Percentiles rank a stretch among this genome's conserved stretches.
phyloP scores from a whole-genome alignment of 768 basidiomycete species.

The Hysterangium stoloniferum region DNA sequence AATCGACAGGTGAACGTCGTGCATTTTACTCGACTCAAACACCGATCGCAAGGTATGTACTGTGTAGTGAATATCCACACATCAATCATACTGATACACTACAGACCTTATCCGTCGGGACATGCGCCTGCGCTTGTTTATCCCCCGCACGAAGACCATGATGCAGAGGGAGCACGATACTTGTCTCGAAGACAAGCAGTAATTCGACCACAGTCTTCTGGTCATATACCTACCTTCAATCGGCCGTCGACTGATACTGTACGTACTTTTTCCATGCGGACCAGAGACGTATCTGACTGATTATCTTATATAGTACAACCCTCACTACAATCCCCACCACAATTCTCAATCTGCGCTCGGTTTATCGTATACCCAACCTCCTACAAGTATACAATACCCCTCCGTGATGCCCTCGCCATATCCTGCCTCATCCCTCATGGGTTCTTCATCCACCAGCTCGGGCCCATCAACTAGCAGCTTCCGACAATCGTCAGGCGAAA shows the following conservation, averaged over 20 bases:
- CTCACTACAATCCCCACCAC: no score
- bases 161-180: not conserved
- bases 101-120: not conserved
- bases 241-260: slow-evolving; percentile 17
- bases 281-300: no score
- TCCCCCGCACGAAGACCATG: slow-evolving; percentile 11
- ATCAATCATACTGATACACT: no score
- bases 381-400: slow-evolving; percentile 46
- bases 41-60: not conserved
- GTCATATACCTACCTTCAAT: slow-evolving; percentile 6
- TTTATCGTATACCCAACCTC: slow-evolving; percentile 25
- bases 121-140: not conserved
- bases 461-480: slow-evolving; percentile 6
- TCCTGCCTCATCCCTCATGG: slow-evolving; percentile 9
- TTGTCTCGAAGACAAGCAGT: slow-evolving; percentile 9
- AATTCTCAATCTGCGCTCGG: slow-evolving; percentile 2
- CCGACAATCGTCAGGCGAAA: slow-evolving; percentile 26
- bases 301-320: no score
- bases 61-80: no score
- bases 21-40: slow-evolving; percentile 1
- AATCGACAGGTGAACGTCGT: not conserved
- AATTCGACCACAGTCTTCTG: slow-evolving; percentile 14
- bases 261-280: slow-evolving; percentile 11
- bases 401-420: slow-evolving; percentile 30
- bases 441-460: slow-evolving; percentile 30